phyloP scores from a whole-genome alignment of 768 basidiomycete genomes.

The Tubosaeta brunneosetosa region DNA sequence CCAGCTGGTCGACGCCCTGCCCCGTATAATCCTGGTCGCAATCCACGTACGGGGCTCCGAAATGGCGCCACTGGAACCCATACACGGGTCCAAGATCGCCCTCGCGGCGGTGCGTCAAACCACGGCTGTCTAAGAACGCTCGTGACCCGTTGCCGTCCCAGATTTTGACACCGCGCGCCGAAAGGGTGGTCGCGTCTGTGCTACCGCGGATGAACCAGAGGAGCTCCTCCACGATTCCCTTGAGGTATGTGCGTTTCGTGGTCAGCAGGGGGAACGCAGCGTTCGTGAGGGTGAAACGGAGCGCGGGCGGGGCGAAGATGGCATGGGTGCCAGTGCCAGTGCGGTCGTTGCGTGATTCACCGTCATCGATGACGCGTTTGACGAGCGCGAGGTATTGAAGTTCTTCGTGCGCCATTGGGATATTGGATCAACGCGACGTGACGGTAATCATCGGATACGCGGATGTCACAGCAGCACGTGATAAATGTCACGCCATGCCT shows the following conservation, averaged over 20 bases:
- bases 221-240: constrained; percentile 89
- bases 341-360: constrained; percentile 80
- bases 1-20: constrained; percentile 88
- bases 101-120: constrained; percentile 77
- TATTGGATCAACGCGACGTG: not conserved
- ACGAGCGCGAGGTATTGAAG: constrained; percentile 86
- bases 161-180: constrained; percentile 83
- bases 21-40: constrained; percentile 74
- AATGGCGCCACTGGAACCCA: constrained; percentile 96
- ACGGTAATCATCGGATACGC: constrained; percentile 8
- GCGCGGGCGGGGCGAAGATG: constrained; percentile 83
- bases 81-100: constrained; percentile 97
- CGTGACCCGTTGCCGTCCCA: constrained; percentile 97
- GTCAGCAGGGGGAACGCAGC: constrained; percentile 83
- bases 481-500: constrained; percentile 12
- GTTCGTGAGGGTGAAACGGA: constrained; percentile 83
- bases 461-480: constrained; percentile 12
- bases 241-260: constrained; percentile 90
- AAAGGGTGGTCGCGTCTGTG: constrained; percentile 75
- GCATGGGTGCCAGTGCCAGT: constrained; percentile 94
- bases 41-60: constrained; percentile 77
- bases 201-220: constrained; percentile 89
- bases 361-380: constrained; percentile 63
- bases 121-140: constrained; percentile 79
- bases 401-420: constrained; percentile 63